Percentiles rank a stretch among this genome's conserved stretches.
phyloP scores from a whole-genome alignment of 495 filamentous ascomycete genomes.

The Parmelia sp. region DNA sequence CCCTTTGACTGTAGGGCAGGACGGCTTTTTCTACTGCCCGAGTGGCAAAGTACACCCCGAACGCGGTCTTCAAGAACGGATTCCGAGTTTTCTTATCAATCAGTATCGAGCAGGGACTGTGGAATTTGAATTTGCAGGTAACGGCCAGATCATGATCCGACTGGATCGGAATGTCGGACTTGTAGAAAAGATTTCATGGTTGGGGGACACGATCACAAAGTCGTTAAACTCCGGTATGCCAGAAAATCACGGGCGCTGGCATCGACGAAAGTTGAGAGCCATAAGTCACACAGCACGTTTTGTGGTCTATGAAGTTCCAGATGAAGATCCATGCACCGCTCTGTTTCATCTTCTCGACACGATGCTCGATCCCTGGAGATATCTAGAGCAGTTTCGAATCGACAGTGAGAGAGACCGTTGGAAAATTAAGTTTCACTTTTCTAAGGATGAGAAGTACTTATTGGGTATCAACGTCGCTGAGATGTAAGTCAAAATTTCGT shows the following conservation, averaged over 20 bases:
- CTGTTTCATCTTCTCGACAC: neutral
- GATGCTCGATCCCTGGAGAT: too few species aligned
- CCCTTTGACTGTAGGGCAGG: constrained; percentile 4
- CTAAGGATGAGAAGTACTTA: neutral
- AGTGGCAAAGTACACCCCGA: constrained; percentile 1
- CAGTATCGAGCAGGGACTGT: too few species aligned
- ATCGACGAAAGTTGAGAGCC: neutral
- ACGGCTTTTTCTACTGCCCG: constrained; percentile 4
- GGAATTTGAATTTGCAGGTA: neutral
- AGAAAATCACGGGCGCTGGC: neutral
- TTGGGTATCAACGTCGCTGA: too few species aligned
- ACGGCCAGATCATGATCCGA: neutral
- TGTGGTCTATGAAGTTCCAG: neutral
- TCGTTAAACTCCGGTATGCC: neutral
- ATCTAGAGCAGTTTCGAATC: neutral
- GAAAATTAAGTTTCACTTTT: neutral
- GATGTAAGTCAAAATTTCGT: neutral
- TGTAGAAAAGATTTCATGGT: constrained; percentile 1
- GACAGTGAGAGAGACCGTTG: accelerated
- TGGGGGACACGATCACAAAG: constrained; percentile 2
- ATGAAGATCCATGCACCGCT: neutral
- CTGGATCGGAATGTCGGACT: neutral
- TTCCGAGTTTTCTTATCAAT: neutral
- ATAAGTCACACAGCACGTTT: constrained; percentile 4
- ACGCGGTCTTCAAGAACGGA: constrained; percentile 1